Percentiles rank a stretch among this genome's conserved stretches.
Conservation (phyloP, 2,329 filamentous ascomycete species). For the Dryadomyces sulphureus region DNA sequence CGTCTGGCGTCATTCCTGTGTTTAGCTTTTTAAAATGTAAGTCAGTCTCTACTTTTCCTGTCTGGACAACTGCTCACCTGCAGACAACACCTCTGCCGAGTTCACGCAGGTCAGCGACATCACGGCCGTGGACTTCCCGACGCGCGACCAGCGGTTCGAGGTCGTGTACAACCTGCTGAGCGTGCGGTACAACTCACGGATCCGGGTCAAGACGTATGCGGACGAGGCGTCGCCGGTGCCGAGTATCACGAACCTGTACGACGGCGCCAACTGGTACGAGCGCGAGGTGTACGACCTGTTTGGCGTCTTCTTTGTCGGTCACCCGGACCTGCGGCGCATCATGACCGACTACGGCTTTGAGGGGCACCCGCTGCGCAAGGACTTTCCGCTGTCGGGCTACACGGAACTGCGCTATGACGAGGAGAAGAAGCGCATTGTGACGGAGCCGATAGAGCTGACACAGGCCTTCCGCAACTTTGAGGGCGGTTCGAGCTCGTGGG, state of each 20-base stretch:
- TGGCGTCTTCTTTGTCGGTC: conserved; percentile 88
- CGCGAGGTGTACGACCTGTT: conserved; percentile 96
- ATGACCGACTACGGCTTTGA: conserved; percentile 99
- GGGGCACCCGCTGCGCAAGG: conserved; percentile 91
- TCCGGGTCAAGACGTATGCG: conserved; percentile 96
- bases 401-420: conserved; percentile 97
- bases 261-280: conserved; percentile 98
- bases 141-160: conserved; percentile 89
- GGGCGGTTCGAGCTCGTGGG: conserved; percentile 61
- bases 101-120: conserved; percentile 89
- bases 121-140: conserved; percentile 91
- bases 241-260: conserved; percentile 71
- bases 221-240: conserved; percentile 92
- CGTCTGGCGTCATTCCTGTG: conserved; percentile 75
- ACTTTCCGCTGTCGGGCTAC: conserved; percentile 95
- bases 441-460: conserved; percentile 92
- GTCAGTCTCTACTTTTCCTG: too few relatives aligned
- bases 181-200: conserved; percentile 89
- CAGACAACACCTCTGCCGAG: conserved; percentile 90
- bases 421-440: conserved; percentile 97
- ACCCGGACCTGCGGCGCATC: conserved; percentile 91
- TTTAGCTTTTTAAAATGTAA: conserved; percentile 81
- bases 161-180: conserved; percentile 95
- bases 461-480: conserved; percentile 99
- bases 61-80: too few relatives aligned